Base-by-base conservation (phyloP, 1,284 basidiomycete species). In the Irpex sp. region DNA sequence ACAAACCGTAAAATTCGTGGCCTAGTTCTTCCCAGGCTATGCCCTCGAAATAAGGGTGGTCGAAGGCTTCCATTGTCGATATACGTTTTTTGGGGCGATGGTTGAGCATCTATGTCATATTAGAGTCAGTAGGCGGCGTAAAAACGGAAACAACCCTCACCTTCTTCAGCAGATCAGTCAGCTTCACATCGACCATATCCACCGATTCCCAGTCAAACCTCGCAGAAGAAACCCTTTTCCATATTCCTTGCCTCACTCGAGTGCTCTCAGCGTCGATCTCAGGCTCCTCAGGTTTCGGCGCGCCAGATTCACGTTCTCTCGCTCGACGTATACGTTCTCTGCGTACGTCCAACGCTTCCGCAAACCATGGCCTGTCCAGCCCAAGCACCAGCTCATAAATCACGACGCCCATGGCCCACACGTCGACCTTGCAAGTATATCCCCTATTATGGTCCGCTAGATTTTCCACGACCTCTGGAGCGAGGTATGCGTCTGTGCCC, bases 401-500 rank as follows among this genome's bases (percentile, higher is more conserved):
- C 38, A 64, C 40, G 2, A 64, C n/a, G 15, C 65, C 65, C 21
- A 61, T 19, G 15, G 59, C 49, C 65, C 65, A 66, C n/a, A 61
- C 56, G 56, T 66, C 65, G 13, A 55, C 44, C 19, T 34, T 48
- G 31, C 40, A 48, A 1, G 44, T 34, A 13, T 26, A 21, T 9
- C 17, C 17, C 11, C 17, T 26, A 26, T 26, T 17, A 40, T 9
- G 8, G 40, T 5, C 34, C 37, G 15, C 21, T 13, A 48, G 47
- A 11, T 44, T 9, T 44, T 58, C 52, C 3, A 49, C 5, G 17
- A 57, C 17, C 55, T 66, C 65, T 44, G 65, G 65, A 5, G 65
- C 62, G 6, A 51, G 48, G 62, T 66, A 66, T 31, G 57, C 59
- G 3, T 47, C 52, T 19, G 65, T 64, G 17, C 64, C 64, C 11